phyloP scores from a whole-genome alignment of 352 stramenopile genomes.

The Phytophthora syringae region DNA sequence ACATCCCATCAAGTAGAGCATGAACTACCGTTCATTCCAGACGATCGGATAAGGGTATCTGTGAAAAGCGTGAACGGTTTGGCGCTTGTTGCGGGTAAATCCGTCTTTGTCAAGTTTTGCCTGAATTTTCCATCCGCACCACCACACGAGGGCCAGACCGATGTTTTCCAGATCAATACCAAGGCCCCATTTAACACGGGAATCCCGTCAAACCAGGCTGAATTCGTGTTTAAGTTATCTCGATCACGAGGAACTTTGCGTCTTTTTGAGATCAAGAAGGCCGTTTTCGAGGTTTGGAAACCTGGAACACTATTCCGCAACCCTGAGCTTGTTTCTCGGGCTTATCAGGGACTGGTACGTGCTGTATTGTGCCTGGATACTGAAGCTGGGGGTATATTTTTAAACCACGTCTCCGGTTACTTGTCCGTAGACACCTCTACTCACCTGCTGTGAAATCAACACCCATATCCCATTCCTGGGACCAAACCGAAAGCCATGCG shows the following conservation, averaged over 20 bases:
- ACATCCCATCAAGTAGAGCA: slow-evolving; percentile 48
- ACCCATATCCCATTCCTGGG: slow-evolving; percentile 69
- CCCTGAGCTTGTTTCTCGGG: slow-evolving; percentile 67
- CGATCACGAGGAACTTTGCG: slow-evolving; percentile 70
- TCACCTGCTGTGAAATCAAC: slow-evolving; percentile 57
- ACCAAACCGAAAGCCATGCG: slow-evolving; percentile 68
- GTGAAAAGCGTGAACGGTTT: slow-evolving; percentile 60
- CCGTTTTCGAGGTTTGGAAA: slow-evolving; percentile 78
- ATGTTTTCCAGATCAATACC: slow-evolving; percentile 39
- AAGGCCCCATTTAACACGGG: slow-evolving; percentile 37
- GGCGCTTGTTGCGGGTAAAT: slow-evolving; percentile 43
- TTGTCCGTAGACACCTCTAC: slow-evolving; percentile 46
- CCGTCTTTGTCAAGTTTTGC: slow-evolving; percentile 78
- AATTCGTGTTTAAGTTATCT: slow-evolving; percentile 59
- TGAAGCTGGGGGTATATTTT: neutral
- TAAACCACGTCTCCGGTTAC: neutral
- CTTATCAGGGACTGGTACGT: slow-evolving; percentile 71
- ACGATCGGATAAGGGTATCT: slow-evolving; percentile 58
- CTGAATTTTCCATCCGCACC: slow-evolving; percentile 67
- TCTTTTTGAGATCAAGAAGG: slow-evolving; percentile 87
- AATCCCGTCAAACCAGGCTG: slow-evolving; percentile 28
- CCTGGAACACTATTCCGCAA: slow-evolving; percentile 66
- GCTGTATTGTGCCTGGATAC: neutral
- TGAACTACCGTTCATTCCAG: slow-evolving; percentile 49
- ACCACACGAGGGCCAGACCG: slow-evolving; percentile 69